Conservation (phyloP, 2,329 filamentous ascomycete species). For the Trichoderma atrobrunneum region DNA sequence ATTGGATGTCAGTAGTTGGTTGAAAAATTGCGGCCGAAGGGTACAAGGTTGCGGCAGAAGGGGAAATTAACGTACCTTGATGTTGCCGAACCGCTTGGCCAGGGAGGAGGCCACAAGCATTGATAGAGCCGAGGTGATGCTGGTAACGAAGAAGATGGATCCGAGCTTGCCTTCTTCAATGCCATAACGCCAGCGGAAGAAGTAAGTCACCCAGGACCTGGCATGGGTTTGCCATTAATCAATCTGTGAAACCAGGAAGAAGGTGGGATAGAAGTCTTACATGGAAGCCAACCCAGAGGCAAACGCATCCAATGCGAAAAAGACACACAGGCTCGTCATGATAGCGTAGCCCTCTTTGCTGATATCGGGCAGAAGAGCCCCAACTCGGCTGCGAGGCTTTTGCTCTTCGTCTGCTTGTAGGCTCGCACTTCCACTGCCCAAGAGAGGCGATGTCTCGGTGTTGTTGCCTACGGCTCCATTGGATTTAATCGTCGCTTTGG, state of each 20-base stretch:
- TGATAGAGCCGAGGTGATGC: slow-evolving; percentile 49
- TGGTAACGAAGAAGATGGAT: slow-evolving; percentile 53
- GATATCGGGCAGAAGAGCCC: slow-evolving; percentile 52
- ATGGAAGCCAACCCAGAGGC: slow-evolving; percentile 67
- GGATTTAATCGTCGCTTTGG: not conserved
- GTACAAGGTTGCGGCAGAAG: not conserved
- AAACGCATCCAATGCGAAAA: slow-evolving; percentile 68
- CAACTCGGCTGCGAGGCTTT: not conserved
- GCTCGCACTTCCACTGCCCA: slow-evolving; percentile 20
- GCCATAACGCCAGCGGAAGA: slow-evolving; percentile 49
- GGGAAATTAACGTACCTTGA: slow-evolving; percentile 47
- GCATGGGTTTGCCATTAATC: slow-evolving; percentile 15
- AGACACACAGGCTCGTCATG: slow-evolving; percentile 59
- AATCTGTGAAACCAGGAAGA: slow-evolving; percentile 24
- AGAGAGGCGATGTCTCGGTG: slow-evolving; percentile 29
- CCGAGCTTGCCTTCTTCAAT: slow-evolving; percentile 51
- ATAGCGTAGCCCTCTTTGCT: slow-evolving; percentile 53
- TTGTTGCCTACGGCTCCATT: not conserved
- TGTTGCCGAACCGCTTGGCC: slow-evolving; percentile 56
- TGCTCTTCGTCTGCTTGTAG: not conserved
- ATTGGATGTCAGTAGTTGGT: not conserved
- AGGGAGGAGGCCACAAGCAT: slow-evolving; percentile 54
- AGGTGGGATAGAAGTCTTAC: slow-evolving; percentile 38
- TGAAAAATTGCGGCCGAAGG: not conserved
- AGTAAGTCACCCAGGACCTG: slow-evolving; percentile 58